Evolutionary conservation across 129 eudicot genomes (phyloP), one percentile per base, ranked within the genome.

Genomic region (Centella asiatica): DNA sequence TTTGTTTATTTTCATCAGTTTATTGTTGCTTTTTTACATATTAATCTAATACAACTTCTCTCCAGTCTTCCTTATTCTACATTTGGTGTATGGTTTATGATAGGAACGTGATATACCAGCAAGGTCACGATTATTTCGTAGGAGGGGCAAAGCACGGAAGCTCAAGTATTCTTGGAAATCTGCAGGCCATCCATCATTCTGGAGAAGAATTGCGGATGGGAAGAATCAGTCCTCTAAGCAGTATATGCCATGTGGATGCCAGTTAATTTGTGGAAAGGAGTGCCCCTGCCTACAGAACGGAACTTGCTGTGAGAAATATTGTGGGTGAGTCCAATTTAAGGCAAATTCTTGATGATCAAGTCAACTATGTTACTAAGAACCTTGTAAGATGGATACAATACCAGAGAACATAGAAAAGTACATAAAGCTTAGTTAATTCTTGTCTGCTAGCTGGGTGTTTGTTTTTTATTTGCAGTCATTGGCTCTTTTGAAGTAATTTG

Each of bases 221-320:
- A 82, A 85, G 70, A 77, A 85, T 60, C 82, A 79, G 71, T 67
- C 88, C 20, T 82, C 81, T 67, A 93, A 74, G 68, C 99, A 87
- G 34, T 93, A 87, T 72, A 71, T 68, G 71, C 99, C 99, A 57
- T 93, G 99, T 73, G 76, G 80, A 51, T 93, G 99, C 68, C 65
- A 76, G 70, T 61, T 88, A 24, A 53, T 76, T 74, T 93, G 96
- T 64, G 99, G 95, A 46, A 87, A 93, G 69, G 72, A 93, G 70
- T 93, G 99, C 77, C 83, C 99, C 40, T 93, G 99, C 69, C 77
- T 75, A 34, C 83, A 77, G 44, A 84, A 73, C 34, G 96, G 86
- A 64, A 93, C 84, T 45, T 93, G 99, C 82, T 93, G 99, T 72
- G 99, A 93, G 47, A 93, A 93, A 62, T 93, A 87, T 47, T 93